Conservation (phyloP, 2,329 filamentous ascomycete species). For the Microdochium paspali region DNA sequence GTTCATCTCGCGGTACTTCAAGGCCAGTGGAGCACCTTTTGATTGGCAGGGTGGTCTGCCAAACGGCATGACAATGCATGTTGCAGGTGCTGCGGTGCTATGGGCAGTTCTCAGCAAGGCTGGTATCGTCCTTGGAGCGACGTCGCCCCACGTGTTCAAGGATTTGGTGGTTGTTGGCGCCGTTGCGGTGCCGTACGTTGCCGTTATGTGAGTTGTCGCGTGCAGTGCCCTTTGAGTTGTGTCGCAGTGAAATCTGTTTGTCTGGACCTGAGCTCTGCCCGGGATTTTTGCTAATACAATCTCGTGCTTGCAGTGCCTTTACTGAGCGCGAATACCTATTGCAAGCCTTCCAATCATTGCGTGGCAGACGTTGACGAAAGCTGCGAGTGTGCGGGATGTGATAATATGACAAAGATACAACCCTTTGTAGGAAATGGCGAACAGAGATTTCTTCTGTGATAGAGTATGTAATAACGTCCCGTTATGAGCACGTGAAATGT, state of each 20-base stretch:
- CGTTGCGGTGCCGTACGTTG: conserved; percentile 40
- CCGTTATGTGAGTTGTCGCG: conserved; percentile 46
- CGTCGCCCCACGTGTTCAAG: conserved; percentile 21
- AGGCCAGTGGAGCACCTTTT: conserved; percentile 29
- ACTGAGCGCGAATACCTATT: conserved; percentile 45
- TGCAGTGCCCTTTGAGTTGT: too few species aligned
- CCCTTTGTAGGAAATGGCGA: too few species aligned
- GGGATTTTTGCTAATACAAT: conserved; percentile 19
- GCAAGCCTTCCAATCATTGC: conserved; percentile 37
- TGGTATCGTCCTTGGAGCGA: conserved; percentile 14
- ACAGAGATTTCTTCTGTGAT: too few species aligned
- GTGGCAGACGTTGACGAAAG: conserved; percentile 14
- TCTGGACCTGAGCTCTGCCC: conserved; percentile 11
- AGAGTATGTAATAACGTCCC: too few species aligned
- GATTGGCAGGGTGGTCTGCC: conserved; percentile 32
- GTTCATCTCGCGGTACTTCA: conserved; percentile 64
- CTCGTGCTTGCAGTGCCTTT: conserved; percentile 30
- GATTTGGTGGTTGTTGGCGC: conserved; percentile 38
- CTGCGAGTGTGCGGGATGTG: too few species aligned
- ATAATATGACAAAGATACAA: too few species aligned
- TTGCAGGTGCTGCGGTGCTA: conserved; percentile 31
- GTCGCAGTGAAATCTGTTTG: background rate
- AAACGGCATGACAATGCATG: conserved; percentile 28
- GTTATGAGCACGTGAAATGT: too few species aligned
- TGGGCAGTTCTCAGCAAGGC: conserved; percentile 21